These are phyloP conservation scores for Phytophthora ramorum DNA, from an alignment of 352 stramenopile genomes.

Conservation along the genomic window DNA sequence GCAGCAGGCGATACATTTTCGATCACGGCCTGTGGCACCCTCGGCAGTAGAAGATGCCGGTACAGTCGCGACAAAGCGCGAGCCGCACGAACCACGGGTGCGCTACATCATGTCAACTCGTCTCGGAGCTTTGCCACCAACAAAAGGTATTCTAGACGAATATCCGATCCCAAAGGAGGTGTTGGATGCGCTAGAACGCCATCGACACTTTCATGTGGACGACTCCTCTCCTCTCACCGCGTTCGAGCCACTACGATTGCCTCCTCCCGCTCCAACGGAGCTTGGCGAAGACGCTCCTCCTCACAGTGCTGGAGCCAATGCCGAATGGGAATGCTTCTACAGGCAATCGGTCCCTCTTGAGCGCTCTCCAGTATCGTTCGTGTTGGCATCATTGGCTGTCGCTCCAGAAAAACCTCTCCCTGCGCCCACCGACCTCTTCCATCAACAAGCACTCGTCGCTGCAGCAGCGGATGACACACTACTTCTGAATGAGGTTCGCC, in stretches of 20 bases:
- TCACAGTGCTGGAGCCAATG: not conserved
- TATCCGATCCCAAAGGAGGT: constrained; percentile 78
- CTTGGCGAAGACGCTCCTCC: not conserved
- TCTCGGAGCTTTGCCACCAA: constrained; percentile 57
- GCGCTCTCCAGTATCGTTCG: constrained; percentile 73
- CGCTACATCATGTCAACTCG: constrained; percentile 80
- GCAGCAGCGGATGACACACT: constrained; percentile 56
- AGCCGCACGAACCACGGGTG: constrained; percentile 48
- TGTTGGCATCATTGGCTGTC: constrained; percentile 64
- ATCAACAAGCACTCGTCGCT: constrained; percentile 57
- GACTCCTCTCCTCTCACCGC: constrained; percentile 65
- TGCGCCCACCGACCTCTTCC: constrained; percentile 67
- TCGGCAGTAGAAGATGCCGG: constrained; percentile 49
- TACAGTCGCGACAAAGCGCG: constrained; percentile 39
- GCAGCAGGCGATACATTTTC: constrained; percentile 63
- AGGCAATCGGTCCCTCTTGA: constrained; percentile 66
- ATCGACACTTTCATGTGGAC: constrained; percentile 72
- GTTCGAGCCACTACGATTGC: constrained; percentile 53
- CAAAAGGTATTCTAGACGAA: constrained; percentile 73
- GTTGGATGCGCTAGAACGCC: constrained; percentile 63
- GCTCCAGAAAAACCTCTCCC: constrained; percentile 53
- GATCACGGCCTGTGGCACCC: constrained; percentile 48
- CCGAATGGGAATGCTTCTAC: constrained; percentile 69
- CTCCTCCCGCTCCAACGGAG: constrained; percentile 10
- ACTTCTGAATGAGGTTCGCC: constrained; percentile 67